These are phyloP conservation scores for Achlya hypogyna DNA, from an alignment of 352 stramenopile species.

Conservation along the genomic window DNA sequence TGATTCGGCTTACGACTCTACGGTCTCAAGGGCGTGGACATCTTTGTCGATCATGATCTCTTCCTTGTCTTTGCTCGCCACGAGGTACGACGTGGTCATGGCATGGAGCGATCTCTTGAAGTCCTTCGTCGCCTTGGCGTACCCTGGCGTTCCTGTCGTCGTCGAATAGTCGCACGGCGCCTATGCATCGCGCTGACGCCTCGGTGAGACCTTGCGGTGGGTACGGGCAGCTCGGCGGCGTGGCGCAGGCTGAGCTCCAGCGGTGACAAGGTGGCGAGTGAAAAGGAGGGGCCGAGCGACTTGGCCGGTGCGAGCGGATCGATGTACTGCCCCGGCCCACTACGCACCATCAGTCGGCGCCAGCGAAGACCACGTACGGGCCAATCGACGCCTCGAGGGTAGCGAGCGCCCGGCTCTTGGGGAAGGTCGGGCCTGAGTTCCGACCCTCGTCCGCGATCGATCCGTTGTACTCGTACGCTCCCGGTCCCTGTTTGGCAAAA, in stretches of 20 bases:
- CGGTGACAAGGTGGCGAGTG: background rate
- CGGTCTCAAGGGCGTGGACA: constrained; percentile 2
- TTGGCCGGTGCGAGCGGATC: background rate
- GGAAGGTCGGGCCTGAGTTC: constrained; percentile 2
- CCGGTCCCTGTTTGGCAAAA: constrained; percentile 9
- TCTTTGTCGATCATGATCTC: constrained; percentile 19
- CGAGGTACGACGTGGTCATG: constrained; percentile 16
- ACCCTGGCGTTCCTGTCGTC: background rate
- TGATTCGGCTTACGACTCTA: background rate
- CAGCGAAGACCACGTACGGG: background rate
- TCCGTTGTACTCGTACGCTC: constrained; percentile 4
- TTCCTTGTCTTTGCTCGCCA: background rate
- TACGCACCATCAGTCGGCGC: background rate
- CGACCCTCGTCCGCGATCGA: background rate
- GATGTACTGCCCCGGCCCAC: constrained; percentile 17
- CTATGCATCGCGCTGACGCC: background rate
- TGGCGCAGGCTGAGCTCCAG: constrained; percentile 5
- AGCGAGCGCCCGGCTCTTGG: constrained; percentile 8
- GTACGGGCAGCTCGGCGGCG: constrained; percentile 13
- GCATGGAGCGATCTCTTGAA: constrained; percentile 16
- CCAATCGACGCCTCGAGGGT: background rate
- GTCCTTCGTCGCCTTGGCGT: background rate
- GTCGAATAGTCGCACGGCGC: constrained; percentile 17
- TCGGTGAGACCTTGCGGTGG: background rate
- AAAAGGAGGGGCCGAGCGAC: constrained; percentile 3